A percentile compares a stretch with the other conserved stretches of the same genome.
These are phyloP conservation scores for Helotiales sp. DNA, from an alignment of 2,329 filamentous ascomycete species.

Conservation along the genomic window DNA sequence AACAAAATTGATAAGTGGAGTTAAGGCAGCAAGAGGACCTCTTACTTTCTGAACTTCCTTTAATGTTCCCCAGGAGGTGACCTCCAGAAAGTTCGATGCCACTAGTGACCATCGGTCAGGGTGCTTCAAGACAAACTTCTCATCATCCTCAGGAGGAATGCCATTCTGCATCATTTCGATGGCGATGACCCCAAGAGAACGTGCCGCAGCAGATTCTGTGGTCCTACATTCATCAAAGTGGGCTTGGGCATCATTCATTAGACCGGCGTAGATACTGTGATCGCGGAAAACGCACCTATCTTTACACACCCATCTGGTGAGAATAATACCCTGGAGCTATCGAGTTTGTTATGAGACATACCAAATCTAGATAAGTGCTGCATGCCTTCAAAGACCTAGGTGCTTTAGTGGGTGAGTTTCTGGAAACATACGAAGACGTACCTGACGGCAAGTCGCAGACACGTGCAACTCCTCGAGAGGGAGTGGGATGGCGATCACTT, in stretches of 20 bases:
- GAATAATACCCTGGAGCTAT: not conserved
- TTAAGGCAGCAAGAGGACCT: not conserved
- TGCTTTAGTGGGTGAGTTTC: not conserved
- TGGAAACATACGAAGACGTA: constrained; percentile 10
- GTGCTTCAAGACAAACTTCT: not conserved
- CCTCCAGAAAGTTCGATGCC: constrained; percentile 20
- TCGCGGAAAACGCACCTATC: not conserved
- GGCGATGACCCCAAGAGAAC: not conserved
- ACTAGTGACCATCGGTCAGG: constrained; percentile 10
- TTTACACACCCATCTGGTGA: not conserved
- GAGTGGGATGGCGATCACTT: constrained; percentile 24
- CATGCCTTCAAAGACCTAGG: constrained; percentile 26
- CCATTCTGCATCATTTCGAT: constrained; percentile 5
- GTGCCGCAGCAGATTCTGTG: not conserved
- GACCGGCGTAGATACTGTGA: not conserved
- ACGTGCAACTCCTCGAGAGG: constrained; percentile 24
- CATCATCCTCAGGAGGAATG: not conserved
- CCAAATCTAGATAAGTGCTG: constrained; percentile 18
- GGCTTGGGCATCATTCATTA: not conserved
- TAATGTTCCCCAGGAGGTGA: constrained; percentile 22
- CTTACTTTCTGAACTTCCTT: constrained; percentile 23
- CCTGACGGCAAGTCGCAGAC: constrained; percentile 23
- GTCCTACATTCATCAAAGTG: constrained; percentile 1
- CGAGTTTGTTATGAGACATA: not conserved
- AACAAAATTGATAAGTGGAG: constrained; percentile 5